phyloP scores from a whole-genome alignment of 768 basidiomycete genomes.

The Russula griseocarnosa region DNA sequence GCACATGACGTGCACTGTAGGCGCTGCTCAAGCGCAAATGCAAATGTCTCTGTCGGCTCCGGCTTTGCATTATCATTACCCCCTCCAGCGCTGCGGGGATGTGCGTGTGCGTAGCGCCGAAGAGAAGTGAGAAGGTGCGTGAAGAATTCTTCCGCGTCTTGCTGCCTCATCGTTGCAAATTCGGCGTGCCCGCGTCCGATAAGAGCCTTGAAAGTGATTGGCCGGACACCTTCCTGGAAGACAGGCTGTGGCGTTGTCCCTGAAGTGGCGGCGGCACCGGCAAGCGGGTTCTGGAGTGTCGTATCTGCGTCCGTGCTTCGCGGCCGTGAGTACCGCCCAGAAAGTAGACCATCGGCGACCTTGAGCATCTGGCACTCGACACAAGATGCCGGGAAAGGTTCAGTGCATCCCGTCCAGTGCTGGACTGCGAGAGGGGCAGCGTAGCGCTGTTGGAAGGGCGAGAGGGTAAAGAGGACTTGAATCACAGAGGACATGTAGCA shows the following conservation, averaged over 20 bases:
- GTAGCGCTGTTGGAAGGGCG: conserved; percentile 74
- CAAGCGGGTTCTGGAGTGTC: conserved; percentile 35
- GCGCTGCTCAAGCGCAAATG: conserved; percentile 82
- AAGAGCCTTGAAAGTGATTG: conserved; percentile 79
- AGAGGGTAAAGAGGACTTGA: conserved; percentile 80
- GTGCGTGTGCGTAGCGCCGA: conserved; percentile 58
- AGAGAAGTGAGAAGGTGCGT: conserved; percentile 72
- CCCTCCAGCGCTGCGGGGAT: not conserved
- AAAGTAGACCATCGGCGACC: conserved; percentile 85
- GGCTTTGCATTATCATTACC: not conserved
- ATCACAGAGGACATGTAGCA: conserved; percentile 97
- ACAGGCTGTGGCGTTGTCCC: conserved; percentile 40
- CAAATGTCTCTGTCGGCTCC: conserved; percentile 71
- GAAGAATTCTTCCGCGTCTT: conserved; percentile 95
- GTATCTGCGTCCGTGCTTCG: conserved; percentile 37
- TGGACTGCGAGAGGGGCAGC: conserved; percentile 37
- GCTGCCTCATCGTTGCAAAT: conserved; percentile 95
- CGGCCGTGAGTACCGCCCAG: conserved; percentile 82
- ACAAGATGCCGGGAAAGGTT: conserved; percentile 72
- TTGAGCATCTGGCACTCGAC: conserved; percentile 96
- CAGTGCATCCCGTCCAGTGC: conserved; percentile 63
- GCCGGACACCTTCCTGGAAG: conserved; percentile 84
- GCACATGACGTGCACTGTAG: conserved; percentile 77
- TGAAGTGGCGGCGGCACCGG: conserved; percentile 30
- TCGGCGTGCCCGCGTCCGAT: conserved; percentile 91